Evolutionary conservation across 2,329 filamentous ascomycete genomes (phyloP), one percentile per base, ranked within the genome.

Genomic region (Claviceps digitariae): DNA sequence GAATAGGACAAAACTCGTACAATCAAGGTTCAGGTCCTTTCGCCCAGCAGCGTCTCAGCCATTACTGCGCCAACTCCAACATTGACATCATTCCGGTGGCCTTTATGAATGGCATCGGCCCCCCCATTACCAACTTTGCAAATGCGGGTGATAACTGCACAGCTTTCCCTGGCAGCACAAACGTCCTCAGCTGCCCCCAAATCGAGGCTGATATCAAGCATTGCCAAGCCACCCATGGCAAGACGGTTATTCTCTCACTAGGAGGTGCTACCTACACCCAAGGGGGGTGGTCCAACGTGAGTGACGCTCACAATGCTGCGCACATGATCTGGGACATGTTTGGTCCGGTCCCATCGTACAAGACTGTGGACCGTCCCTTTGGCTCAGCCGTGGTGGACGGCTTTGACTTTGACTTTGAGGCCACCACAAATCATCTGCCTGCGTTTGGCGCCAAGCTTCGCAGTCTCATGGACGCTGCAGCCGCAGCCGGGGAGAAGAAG

Each of bases 401-500:
- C 4, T 88, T 90, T 64, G 86, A 90, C 67, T 81, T 89, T 57
- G 86, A 90, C 64, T 82, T 89, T 57, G 85, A 89, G 68, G 72
- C 77, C 4, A 66, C 67, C 2, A 75, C 77, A 15, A 66, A 66
- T 48, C 82, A 86, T 67, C 80, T 84, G 68, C 73, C 71, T 0
- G 68, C 77, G 1, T 86, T 88, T 59, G 82, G 76, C 1, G 69
- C 73, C 40, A 70, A 75, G 52, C 74, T 87, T 10, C 78, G 82
- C 31, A 60, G 64, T 17, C 66, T 74, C 36, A 82, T 83, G 73
- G 71, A 80, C 58, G 68, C 68, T 21, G 73, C 74, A 25, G 66
- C 61, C 21, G 73, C 74, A 25, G 66, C 61, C 0, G 70, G 70
- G 57, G 80, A 78, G 64, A 81, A 78, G 64, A 80, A 77, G 64